Conservation (phyloP, 1,139 yeast genomes). For the Saccharomyces hybrid region DNA sequence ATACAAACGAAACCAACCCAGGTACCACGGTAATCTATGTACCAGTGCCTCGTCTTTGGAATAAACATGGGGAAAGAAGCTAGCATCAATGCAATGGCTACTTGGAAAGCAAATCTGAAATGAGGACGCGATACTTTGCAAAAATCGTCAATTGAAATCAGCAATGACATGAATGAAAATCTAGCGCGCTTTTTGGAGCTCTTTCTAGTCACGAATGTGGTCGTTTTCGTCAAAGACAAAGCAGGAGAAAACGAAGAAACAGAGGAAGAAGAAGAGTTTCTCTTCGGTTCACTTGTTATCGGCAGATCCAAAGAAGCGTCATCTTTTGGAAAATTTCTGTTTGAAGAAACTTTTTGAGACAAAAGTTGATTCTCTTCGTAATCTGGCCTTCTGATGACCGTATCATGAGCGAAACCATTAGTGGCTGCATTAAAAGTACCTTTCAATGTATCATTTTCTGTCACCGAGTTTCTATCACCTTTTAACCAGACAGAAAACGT, state of each 20-base stretch:
- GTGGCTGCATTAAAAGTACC: constrained; percentile 24
- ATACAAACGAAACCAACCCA: constrained; percentile 50
- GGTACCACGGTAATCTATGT: constrained; percentile 38
- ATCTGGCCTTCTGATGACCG: constrained; percentile 20
- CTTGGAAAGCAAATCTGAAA: constrained; percentile 41
- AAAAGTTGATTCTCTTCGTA: constrained; percentile 24
- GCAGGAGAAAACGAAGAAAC: not conserved
- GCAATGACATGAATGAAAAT: constrained; percentile 4
- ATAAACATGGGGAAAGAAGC: constrained; percentile 45
- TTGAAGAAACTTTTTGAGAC: constrained; percentile 13
- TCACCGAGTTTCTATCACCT: constrained; percentile 21
- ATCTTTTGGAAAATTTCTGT: constrained; percentile 1
- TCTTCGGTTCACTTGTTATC: constrained; percentile 3
- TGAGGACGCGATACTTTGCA: constrained; percentile 31
- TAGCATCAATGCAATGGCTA: constrained; percentile 38
- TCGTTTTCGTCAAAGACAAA: not conserved
- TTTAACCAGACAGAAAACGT: constrained; percentile 35
- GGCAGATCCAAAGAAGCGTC: constrained; percentile 9
- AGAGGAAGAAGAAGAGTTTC: not conserved
- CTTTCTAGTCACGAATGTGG: not conserved
- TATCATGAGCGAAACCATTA: constrained; percentile 11
- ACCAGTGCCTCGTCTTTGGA: constrained; percentile 41
- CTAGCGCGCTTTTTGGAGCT: not conserved
- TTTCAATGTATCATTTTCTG: constrained; percentile 33
- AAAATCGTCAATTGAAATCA: constrained; percentile 15